phyloP scores from a whole-genome alignment of 306 rosid species.

The Cicer arietinum region DNA sequence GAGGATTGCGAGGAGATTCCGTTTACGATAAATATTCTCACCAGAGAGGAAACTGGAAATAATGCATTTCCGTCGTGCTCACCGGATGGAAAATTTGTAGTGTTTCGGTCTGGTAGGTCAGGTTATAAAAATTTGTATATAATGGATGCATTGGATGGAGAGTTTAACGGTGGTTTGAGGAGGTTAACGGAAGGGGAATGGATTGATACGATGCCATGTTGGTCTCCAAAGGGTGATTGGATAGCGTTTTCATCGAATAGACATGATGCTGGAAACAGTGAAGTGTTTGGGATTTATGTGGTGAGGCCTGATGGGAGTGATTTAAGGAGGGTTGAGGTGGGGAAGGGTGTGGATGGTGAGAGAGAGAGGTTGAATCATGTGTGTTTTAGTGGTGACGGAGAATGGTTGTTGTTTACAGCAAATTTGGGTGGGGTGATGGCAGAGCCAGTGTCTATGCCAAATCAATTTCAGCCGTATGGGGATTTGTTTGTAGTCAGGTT shows the following conservation, averaged over 20 bases:
- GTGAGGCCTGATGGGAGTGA: slow-evolving; percentile 70
- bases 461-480: slow-evolving; percentile 93
- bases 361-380: slow-evolving; percentile 86
- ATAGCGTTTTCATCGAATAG: slow-evolving; percentile 86
- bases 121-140: slow-evolving; percentile 80
- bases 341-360: slow-evolving; percentile 49
- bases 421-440: slow-evolving; percentile 76
- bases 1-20: slow-evolving; percentile 50
- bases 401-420: slow-evolving; percentile 77
- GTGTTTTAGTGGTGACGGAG: slow-evolving; percentile 73
- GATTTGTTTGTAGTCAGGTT: slow-evolving; percentile 65
- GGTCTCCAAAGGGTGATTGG: slow-evolving; percentile 86
- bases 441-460: slow-evolving; percentile 78
- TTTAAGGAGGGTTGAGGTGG: slow-evolving; percentile 67
- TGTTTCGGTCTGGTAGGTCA: slow-evolving; percentile 81
- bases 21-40: slow-evolving; percentile 55
- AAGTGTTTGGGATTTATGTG: slow-evolving; percentile 70
- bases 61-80: slow-evolving; percentile 86
- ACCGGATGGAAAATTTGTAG: slow-evolving; percentile 72
- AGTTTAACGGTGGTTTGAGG: slow-evolving; percentile 56
- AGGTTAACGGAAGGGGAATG: slow-evolving; percentile 76
- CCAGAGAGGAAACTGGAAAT: slow-evolving; percentile 63
- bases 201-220: slow-evolving; percentile 88
- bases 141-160: slow-evolving; percentile 71
- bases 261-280: slow-evolving; percentile 56